Base-by-base conservation (phyloP, 2,329 filamentous ascomycete species). In the Biscogniauxia marginata region DNA sequence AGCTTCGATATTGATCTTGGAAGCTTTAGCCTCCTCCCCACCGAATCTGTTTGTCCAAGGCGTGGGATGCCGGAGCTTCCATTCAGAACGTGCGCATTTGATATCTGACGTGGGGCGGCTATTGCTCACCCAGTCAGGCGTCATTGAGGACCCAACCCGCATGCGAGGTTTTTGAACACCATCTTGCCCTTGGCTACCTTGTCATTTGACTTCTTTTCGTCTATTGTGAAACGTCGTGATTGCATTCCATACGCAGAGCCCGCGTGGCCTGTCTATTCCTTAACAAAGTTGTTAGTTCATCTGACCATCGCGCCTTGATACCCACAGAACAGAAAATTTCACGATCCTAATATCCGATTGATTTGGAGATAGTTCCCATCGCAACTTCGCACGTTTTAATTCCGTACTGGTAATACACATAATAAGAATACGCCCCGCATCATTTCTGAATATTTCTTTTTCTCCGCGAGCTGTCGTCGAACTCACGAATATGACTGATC, bases 1-100 rank as follows among this genome's bases (percentile, higher is more conserved):
- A 55, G 67, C 69, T 69, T 39, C 65, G 67, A 73, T 69, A 66
- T 69, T 65, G 67, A 70, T 73, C 71, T 70, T 64, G 68, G 64
- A 67, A 67, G 63, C 66, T 65, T 66, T 62, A 66, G 64, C 63
- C 60, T 63, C 65, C 64, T 66, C 63, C 66, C 65, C 59, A 63
- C 63, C 66, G 58, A 54, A 46, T 50, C 63, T 58, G 61, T 65
- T 61, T 58, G 39, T 63, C 54, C 55, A 56, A 53, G 55, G 50
- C 64, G 64, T 65, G 65, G 64, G 65, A 64, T 58, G 56, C 57
- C 49, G 50, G 62, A 53, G 49, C 51, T 52, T 54, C 60, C 59
- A 55, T 61, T 54, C 62, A 60, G 34, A 55, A 52, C 57, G 11
- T 39, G 30, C 30, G 5, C 30, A 39, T 59, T 55, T 63, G 49